Percentiles rank a stretch among this genome's conserved stretches.
These are phyloP conservation scores for Cupressus sempervirens DNA, from an alignment of 75 land plant genomes.

Conservation along the genomic window DNA sequence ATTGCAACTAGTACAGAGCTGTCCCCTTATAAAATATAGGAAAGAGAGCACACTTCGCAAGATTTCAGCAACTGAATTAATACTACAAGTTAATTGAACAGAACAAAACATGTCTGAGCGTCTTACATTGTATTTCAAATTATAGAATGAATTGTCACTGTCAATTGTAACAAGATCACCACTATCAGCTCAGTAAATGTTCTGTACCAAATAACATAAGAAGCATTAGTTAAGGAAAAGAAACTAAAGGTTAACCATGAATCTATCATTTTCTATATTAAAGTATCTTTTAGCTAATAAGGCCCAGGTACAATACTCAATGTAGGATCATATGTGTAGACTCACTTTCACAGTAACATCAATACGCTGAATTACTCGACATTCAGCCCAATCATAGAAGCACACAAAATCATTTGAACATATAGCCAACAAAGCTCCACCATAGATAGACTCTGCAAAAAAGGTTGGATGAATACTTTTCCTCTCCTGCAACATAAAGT, in stretches of 20 bases:
- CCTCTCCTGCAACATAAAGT: constrained; percentile 68
- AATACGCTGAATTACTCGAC: constrained; percentile 86
- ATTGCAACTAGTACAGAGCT: neutral
- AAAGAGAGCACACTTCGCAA: neutral
- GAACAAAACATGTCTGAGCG: neutral
- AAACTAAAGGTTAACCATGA: neutral
- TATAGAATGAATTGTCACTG: constrained; percentile 95
- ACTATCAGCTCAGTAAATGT: constrained; percentile 98
- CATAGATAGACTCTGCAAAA: constrained; percentile 93
- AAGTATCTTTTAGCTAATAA: neutral
- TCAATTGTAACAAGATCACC: constrained; percentile 93
- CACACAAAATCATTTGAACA: constrained; percentile 97
- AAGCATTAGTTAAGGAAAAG: neutral
- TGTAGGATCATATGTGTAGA: neutral
- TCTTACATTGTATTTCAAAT: constrained; percentile 93
- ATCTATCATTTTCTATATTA: neutral
- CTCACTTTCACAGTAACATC: constrained; percentile 94
- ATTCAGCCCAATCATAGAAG: constrained; percentile 99
- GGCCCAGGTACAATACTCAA: constrained; percentile 7
- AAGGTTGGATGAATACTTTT: constrained; percentile 91
- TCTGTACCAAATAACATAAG: constrained; percentile 40
- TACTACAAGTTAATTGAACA: neutral
- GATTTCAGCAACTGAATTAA: neutral
- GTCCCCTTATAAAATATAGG: neutral
- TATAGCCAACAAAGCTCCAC: constrained; percentile 84